Conservation (phyloP, 768 basidiomycete genomes). For the Lactarius hengduanensis region DNA sequence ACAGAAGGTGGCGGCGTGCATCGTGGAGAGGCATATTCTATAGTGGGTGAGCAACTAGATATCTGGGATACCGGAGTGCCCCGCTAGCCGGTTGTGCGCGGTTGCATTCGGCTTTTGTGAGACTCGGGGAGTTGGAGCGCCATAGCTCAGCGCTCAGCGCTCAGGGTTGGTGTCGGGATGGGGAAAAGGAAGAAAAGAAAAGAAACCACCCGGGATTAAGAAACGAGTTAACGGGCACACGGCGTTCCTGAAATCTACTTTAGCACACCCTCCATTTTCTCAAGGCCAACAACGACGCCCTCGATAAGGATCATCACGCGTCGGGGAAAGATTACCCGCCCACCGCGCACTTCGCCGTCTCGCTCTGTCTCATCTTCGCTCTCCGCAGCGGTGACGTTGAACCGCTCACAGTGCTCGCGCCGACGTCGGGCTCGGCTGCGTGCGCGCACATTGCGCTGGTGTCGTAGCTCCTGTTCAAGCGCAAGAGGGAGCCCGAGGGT, state of each 20-base stretch:
- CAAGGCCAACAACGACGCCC: slow-evolving; percentile 59
- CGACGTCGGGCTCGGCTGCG: slow-evolving; percentile 29
- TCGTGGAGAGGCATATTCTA: slow-evolving; percentile 2
- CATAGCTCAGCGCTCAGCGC: not conserved
- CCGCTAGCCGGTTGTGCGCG: not conserved
- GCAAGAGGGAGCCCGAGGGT: slow-evolving; percentile 72
- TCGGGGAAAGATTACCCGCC: slow-evolving; percentile 48
- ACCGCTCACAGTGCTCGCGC: slow-evolving; percentile 25
- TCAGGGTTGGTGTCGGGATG: not conserved
- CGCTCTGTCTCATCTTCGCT: slow-evolving; percentile 30
- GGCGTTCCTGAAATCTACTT: slow-evolving; percentile 12
- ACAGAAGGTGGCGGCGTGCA: slow-evolving; percentile 3
- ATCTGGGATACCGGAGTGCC: not conserved
- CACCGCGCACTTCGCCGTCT: slow-evolving; percentile 29
- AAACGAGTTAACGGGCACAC: not conserved
- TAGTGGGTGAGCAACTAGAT: not conserved
- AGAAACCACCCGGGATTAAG: not conserved
- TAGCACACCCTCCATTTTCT: slow-evolving; percentile 60
- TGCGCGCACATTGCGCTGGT: slow-evolving; percentile 38
- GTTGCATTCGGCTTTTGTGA: not conserved
- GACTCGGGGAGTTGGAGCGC: not conserved
- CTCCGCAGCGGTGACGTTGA: slow-evolving; percentile 21
- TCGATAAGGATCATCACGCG: slow-evolving; percentile 59
- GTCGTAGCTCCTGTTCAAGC: slow-evolving; percentile 64
- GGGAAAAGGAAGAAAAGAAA: not conserved